Evolutionary conservation across 768 basidiomycete genomes (phyloP), one percentile per base, ranked within the genome.

Genomic region (Tulasnella sp.): DNA sequence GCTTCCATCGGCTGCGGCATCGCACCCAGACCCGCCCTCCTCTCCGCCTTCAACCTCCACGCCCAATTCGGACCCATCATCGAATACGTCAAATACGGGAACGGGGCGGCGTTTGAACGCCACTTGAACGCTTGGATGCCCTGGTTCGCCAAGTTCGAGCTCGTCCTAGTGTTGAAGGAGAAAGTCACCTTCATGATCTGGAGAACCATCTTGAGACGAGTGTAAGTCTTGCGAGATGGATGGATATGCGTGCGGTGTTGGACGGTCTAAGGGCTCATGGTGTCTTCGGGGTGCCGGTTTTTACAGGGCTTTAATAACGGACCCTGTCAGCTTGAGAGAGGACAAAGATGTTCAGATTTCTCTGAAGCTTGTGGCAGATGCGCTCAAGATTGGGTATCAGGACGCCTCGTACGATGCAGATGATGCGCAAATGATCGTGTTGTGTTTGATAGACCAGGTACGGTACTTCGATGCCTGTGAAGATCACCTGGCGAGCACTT

Each of bases 391-490:
- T 34, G 73, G 71, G 10, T 79, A 79, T 46, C 68, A 71, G 19
- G 78, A 79, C 71, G 38, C 12, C 14, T 73, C 68, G 31, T 79
- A 48, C 42, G 78, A 79, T 40, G 39, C 34, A 24, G 78, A 79
- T 36, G 78, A 79, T 46, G 78, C 78, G 14, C 68, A 79, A 27
- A 72, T 44, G 36, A 74, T 79, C 36, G 78, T 74, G 4, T 16
- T 74, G 24, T 79, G 78, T 21, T n/a, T 79, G 38, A 79, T 79
- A 27, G 78, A 79, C 36, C 78, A 79, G 78, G 78, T 79, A 27
- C 34, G 62, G 31, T n/a, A 24, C 52, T n/a, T 52, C 52, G 18
- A 34, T 14, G 62, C 34, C 27, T 24, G 14, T n/a, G 21, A 21
- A n/a, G n/a, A n/a, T n/a, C n/a, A n/a, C n/a, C n/a, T n/a, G n/a